Conservation (phyloP, 352 stramenopile genomes). For the Globisporangium lucens region DNA sequence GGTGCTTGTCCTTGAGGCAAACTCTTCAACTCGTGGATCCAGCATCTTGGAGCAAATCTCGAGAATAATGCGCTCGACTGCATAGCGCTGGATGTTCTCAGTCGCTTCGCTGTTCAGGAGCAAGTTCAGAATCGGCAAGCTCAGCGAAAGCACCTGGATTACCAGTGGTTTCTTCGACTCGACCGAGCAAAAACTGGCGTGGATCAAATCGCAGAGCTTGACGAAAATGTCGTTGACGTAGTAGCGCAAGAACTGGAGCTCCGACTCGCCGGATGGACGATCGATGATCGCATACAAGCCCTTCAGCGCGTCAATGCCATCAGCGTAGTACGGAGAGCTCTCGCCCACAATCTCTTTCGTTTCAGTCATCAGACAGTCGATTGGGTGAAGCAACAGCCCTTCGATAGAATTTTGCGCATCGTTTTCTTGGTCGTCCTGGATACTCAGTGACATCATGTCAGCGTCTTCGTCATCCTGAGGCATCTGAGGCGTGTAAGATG, state of each 20-base stretch:
- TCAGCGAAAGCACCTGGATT: constrained; percentile 71
- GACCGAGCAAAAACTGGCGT: constrained; percentile 59
- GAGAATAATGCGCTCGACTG: constrained; percentile 72
- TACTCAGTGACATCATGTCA: constrained; percentile 44
- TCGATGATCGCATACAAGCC: constrained; percentile 76
- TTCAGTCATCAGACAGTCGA: constrained; percentile 64
- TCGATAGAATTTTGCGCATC: constrained; percentile 27
- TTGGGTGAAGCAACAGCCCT: constrained; percentile 55
- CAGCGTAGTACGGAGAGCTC: constrained; percentile 44
- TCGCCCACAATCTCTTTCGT: constrained; percentile 61
- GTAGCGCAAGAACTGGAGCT: constrained; percentile 65
- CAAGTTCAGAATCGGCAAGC: constrained; percentile 62
- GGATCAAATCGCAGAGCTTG: constrained; percentile 69
- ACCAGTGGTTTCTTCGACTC: constrained; percentile 62
- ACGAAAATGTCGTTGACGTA: constrained; percentile 80
- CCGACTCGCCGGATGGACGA: constrained; percentile 45
- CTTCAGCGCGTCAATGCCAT: constrained; percentile 78
- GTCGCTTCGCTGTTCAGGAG: constrained; percentile 57
- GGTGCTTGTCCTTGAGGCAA: constrained; percentile 38
- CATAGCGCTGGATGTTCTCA: constrained; percentile 65
- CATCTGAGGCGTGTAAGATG: constrained; percentile 3
- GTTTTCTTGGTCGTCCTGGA: constrained; percentile 17
- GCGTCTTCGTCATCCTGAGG: constrained; percentile 46
- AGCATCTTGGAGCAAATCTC: constrained; percentile 75
- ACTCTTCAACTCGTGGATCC: constrained; percentile 65